Base-by-base conservation (phyloP, 2,329 filamentous ascomycete genomes). In the Paecilomyces sp. region DNA sequence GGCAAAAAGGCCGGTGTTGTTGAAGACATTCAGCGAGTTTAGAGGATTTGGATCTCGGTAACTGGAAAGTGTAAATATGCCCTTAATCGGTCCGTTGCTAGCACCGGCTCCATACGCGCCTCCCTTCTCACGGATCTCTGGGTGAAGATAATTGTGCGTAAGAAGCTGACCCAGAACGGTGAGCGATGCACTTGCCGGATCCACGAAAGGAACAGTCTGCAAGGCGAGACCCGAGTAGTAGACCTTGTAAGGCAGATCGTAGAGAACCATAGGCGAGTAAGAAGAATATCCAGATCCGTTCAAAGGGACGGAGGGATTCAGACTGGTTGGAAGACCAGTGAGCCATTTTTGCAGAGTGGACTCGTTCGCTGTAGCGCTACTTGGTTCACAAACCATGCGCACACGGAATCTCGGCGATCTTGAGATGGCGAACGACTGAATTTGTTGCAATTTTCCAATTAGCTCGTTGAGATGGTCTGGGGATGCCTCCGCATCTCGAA, bases 71-170 rank as follows among this genome's bases (percentile, higher is more conserved):
- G 91, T 91, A 67, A 99, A 97, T 1, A 96, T 75, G 25, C 92
- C 93, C 65, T 91, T 88, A 7, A 96, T 78, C 0, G 89, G 85
- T 25, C 87, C 86, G 53, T 89, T 88, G 72, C 91, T 93, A 1
- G 94, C 93, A 13, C 92, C 92, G 24, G 91, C 94, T 53, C 94
- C 94, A 67, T 99, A 99, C 0, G 94, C 94, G 41, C 94, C 94
- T 33, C 94, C 94, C 76, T 97, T 97, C 72, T 99, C 94, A 58
- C 94, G 90, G 65, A 99, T 97, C 75, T 97, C 94, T 66, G 96
- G 93, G 72, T 99, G 94, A 30, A 99, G 82, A 71, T 97, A 90
- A 76, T 96, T 97, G 78, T 99, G 93, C 0, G 93, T 97, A 33
- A 99, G 84, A 18, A 99, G 85, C 72, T 97, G 91, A 12, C 92